Base-by-base conservation (phyloP, 225 moss, liverwort and hornwort genomes). In the Lunularia cruciata region DNA sequence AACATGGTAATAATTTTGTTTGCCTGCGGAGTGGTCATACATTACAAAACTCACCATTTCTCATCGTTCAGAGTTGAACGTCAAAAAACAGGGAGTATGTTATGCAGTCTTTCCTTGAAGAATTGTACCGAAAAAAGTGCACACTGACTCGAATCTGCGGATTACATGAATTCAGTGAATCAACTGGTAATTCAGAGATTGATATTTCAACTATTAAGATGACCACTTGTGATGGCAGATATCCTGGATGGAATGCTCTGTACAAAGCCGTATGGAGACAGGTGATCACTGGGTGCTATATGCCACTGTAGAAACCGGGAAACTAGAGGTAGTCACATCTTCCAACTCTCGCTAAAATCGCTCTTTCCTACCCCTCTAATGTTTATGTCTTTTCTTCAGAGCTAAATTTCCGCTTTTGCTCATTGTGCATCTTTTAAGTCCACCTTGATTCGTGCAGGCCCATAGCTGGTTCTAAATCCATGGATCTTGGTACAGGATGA, bases 281-380 rank as follows among this genome's bases (percentile, higher is more conserved):
- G 95, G 95, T 71, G 95, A 95, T 55, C 95, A 95, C 54, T 95
- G 92, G 92, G 70, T 95, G 62, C 77, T 95, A 2, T 95, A 95
- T 54, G 92, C 95, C 9, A 85, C 84, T 1, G 89, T 90, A 9
- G 92, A 95, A 57, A 37, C 71, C 35, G 95, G 92, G 47, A 67
- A 61, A 31, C 66, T 87, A 28, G 75, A 77, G 86, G 86, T 81
- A 70, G 23, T 40, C 32, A 33, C 36, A 6, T 20, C 26, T 33
- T 7, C 28, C 0, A 61, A 10, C 12, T 13, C 14, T 37, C 5
- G 33, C 16, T 33, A 15, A 3, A 6, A 57, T 36, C 58, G 6
- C 43, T 45, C 25, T 6, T 64, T 54, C 25, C 57, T 42, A 28
- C 4, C 47, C 39, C 19, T 54, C 54, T 69, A 1, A 20, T n/a